These are phyloP conservation scores for Metschnikowia kunwiensis DNA, from an alignment of 805 yeast species.

Conservation along the genomic window DNA sequence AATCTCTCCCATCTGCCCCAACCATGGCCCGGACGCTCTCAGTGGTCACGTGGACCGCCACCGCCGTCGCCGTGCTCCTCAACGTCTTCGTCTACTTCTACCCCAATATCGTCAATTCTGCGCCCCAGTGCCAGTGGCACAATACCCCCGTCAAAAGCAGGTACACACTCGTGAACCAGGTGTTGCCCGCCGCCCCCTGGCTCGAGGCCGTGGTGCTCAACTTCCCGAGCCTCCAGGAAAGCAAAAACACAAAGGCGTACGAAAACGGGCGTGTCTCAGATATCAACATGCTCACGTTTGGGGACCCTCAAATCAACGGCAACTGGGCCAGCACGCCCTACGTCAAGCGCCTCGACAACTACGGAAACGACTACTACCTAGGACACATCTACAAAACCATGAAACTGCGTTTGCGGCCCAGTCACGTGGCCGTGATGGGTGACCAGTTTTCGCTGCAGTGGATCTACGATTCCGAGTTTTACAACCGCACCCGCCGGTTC, in stretches of 20 bases:
- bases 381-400: constrained; percentile 77
- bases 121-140: constrained; percentile 62
- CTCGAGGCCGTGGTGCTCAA: constrained; percentile 20
- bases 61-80: constrained; percentile 42
- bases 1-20: no score
- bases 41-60: constrained; percentile 24
- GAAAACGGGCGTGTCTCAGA: constrained; percentile 33
- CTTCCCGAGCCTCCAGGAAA: constrained; percentile 22
- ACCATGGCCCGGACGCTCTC: constrained; percentile 8
- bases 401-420: constrained; percentile 63
- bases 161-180: constrained; percentile 14
- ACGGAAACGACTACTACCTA: constrained; percentile 84
- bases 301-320: constrained; percentile 97
- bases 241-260: constrained; percentile 6
- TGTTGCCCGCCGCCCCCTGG: constrained; percentile 13
- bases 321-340: constrained; percentile 69
- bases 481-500: constrained; percentile 71
- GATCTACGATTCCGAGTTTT: constrained; percentile 86
- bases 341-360: constrained; percentile 74
- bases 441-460: constrained; percentile 93
- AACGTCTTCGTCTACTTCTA: constrained; percentile 72
- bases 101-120: constrained; percentile 53
- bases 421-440: constrained; percentile 86
- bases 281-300: constrained; percentile 75
- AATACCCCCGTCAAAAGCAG: constrained; percentile 16